Base-by-base conservation (phyloP, 805 yeast genomes). In the Ogataea sp. region DNA sequence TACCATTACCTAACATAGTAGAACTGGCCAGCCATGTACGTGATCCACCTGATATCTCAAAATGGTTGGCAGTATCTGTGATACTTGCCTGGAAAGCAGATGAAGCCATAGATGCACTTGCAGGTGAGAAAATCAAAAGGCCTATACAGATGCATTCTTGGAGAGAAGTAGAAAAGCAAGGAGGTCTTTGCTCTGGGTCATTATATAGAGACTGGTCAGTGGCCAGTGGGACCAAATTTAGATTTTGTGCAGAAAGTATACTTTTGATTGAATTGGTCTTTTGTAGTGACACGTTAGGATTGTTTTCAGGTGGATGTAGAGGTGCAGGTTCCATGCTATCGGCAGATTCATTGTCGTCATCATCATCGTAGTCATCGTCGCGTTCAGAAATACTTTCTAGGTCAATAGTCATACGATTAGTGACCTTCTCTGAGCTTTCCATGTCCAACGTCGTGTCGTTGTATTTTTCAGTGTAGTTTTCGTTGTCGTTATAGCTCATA, bases 1-100 rank as follows among this genome's bases (percentile, higher is more conserved):
- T 54, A 13, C 74, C 75, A 38, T 62, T 62, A 6, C 71, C 70
- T n/a, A 70, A 53, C 38, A 55, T 57, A 18, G 67, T 64, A 15
- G 70, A 52, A 7, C 67, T 55, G 9, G 64, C 58, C 14, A 64
- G 53, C 76, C 76, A 70, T 2, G 72, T 63, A 16, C 71, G 46
- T 21, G 53, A 43, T 25, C 73, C 72, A 35, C 72, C 74, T 9
- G 49, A 37, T 7, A 64, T 53, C 18, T 50, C 41, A 40, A 69
- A 70, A 28, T 58, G 50, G 10, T 52, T 50, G 7, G 66, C 61
- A 1, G 65, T 55, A 14, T 52, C 49, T 13, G 61, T 53, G 18
- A 70, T 49, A 24, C 69, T 56, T 3, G 66, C 49, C 39, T 61
- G 68, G 41, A 58, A 59, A 17, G 61, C 51, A 4, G 69, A 64